Conservation (phyloP, 2,329 filamentous ascomycete species). For the Didymella pinodella region DNA sequence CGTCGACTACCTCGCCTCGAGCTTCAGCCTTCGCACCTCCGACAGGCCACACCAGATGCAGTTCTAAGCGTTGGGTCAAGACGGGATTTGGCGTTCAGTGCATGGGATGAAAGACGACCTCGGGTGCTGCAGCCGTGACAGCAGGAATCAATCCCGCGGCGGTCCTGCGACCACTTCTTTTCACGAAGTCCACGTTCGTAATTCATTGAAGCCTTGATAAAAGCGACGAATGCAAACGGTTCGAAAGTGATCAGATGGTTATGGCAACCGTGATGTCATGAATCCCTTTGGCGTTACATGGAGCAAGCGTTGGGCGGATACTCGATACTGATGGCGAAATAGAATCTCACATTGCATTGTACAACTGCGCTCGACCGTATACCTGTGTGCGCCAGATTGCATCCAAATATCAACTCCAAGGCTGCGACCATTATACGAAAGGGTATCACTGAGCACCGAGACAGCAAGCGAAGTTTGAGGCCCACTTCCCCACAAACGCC, state of each 20-base stretch:
- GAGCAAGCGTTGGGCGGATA: conserved; percentile 33
- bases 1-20: conserved; percentile 89
- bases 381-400: conserved; percentile 21
- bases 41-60: conserved; percentile 99
- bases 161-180: conserved; percentile 48
- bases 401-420: conserved; percentile 2
- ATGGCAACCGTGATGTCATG: conserved; percentile 47
- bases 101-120: conserved; percentile 53
- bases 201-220: conserved; percentile 53
- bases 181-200: conserved; percentile 52
- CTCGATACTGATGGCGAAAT: conserved; percentile 43
- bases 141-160: conserved; percentile 47
- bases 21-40: conserved; percentile 98
- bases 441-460: conserved; percentile 17
- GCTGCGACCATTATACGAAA: conserved; percentile 14
- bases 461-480: conserved; percentile 8
- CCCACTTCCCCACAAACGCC: conserved; percentile 17
- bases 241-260: conserved; percentile 49
- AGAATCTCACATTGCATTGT: conserved; percentile 36
- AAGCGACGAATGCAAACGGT: conserved; percentile 54
- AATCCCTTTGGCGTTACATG: conserved; percentile 34
- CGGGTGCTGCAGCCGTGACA: conserved; percentile 52
- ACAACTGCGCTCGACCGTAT: conserved; percentile 27
- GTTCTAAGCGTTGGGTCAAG: conserved; percentile 71
- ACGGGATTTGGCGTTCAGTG: conserved; percentile 51